Percentiles rank a stretch among this genome's conserved stretches.
These are phyloP conservation scores for Fusarium oxysporum DNA, from an alignment of 2,329 filamentous ascomycete genomes.

Conservation along the genomic window DNA sequence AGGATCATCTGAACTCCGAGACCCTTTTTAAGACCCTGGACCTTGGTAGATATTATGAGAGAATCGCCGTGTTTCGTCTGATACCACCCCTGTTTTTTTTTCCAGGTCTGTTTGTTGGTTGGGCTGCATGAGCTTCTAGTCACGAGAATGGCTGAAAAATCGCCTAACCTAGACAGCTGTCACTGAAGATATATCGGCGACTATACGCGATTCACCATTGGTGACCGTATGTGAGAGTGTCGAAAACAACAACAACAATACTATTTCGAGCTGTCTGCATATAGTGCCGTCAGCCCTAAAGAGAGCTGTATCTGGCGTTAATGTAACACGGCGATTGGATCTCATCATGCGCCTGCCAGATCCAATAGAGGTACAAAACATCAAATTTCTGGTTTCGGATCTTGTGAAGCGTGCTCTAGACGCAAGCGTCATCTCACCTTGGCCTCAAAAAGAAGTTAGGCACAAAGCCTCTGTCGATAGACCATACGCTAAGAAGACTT, in stretches of 20 bases:
- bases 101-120: conserved; percentile 14
- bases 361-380: conserved; percentile 16
- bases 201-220: conserved; percentile 33
- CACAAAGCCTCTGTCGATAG: conserved; percentile 1
- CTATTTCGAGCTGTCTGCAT: not conserved
- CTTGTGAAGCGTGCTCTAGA: not conserved
- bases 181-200: conserved; percentile 26
- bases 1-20: conserved; percentile 26
- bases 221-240: not conserved
- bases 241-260: not conserved
- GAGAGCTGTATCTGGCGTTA: conserved; percentile 17
- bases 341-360: conserved; percentile 22
- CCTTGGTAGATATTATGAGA: conserved; percentile 8
- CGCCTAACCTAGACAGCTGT: conserved; percentile 1
- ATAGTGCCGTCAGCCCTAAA: conserved; percentile 3
- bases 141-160: conserved; percentile 26
- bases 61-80: conserved; percentile 24
- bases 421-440: conserved; percentile 16
- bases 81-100: conserved; percentile 6
- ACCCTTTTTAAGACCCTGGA: not conserved
- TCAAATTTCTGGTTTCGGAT: conserved; percentile 9
- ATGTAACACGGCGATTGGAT: conserved; percentile 24
- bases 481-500: conserved; percentile 20
- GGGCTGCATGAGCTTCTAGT: conserved; percentile 18
- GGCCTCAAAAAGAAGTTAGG: conserved; percentile 13